Evolutionary conservation across 805 yeast genomes (phyloP), one percentile per base, ranked within the genome.

Genomic region (Sungouiozyma intestinalis): DNA sequence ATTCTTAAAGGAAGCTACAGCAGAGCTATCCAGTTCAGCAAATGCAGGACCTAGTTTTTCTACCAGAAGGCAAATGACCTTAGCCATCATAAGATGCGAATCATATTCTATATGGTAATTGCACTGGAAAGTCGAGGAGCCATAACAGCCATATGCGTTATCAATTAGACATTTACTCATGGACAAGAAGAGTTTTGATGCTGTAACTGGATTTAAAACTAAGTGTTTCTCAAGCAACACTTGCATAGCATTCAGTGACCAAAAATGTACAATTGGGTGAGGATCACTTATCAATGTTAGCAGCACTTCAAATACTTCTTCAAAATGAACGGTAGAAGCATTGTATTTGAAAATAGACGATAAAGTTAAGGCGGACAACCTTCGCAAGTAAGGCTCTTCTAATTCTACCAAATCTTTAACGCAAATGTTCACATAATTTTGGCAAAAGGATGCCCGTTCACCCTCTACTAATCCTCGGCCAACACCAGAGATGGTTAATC

Each of bases 261-360:
- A 81, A 42, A 75, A 71, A 55, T 85, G 88, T 15, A 92, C 87
- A 1, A 76, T 65, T 0, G 96, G 95, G 55, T 88, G 90, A 0
- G 95, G 88, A 59, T 90, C 97, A 16, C 64, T 64, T 3, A 79
- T 58, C 21, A 90, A 66, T 14, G 83, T 78, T 33, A 71, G 59
- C 2, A 79, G 54, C 3, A 85, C 76, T 31, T 77, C 77, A 43
- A 72, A 66, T 3, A 81, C 72, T 3, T 73, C 55, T 38, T 63
- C 56, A 42, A 73, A 64, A 27, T 68, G 67, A 1, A 66, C 55
- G 2, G 41, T 38, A 13, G 63, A 58, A 0, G 72, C 60, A 40
- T 60, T 68, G 44, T 63, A 66, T 39, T 66, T 65, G 41, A 68
- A 67, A 19, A 76, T 65, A 3, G 72, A 58, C 7, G 77, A 71